Conservation (phyloP, 2,329 filamentous ascomycete species). For the Trichoderma cornu-damae region DNA sequence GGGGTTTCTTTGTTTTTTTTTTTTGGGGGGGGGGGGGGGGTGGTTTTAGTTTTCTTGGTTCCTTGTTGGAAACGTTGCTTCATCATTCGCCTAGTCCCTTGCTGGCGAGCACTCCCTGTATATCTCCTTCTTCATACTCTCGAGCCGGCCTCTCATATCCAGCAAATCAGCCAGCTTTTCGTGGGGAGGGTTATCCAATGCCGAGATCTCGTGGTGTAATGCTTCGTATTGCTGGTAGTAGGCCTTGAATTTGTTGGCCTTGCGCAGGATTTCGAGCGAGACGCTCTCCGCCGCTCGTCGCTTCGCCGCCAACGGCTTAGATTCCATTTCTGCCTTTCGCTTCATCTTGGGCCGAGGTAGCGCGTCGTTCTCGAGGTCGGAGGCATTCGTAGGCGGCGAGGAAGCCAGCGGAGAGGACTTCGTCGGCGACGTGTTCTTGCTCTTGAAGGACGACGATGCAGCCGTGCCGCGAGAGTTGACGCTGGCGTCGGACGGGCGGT, state of each 20-base stretch:
- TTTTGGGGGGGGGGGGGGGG: too few relatives aligned
- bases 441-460: constrained; percentile 41
- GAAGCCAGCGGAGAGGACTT: constrained; percentile 63
- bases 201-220: constrained; percentile 52
- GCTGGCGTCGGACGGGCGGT: constrained; percentile 46
- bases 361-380: constrained; percentile 50
- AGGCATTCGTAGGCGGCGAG: constrained; percentile 61
- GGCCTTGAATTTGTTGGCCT: constrained; percentile 52
- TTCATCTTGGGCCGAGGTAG: constrained; percentile 42
- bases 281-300: constrained; percentile 30
- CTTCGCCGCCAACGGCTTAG: constrained; percentile 28
- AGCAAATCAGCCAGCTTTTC: constrained; percentile 47
- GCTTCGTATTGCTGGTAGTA: constrained; percentile 54
- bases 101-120: constrained; percentile 41
- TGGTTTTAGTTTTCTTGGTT: neutral
- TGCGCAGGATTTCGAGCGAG: constrained; percentile 43
- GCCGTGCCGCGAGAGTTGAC: constrained; percentile 36
- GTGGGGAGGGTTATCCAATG: constrained; percentile 45
- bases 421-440: constrained; percentile 52
- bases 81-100: constrained; percentile 15
- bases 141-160: constrained; percentile 51
- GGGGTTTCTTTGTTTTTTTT: too few relatives aligned
- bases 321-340: constrained; percentile 36
- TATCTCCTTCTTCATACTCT: constrained; percentile 56
- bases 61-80: neutral